Evolutionary conservation across 148 eudicot species (phyloP).

Genomic region (Talinum fruticosum): DNA sequence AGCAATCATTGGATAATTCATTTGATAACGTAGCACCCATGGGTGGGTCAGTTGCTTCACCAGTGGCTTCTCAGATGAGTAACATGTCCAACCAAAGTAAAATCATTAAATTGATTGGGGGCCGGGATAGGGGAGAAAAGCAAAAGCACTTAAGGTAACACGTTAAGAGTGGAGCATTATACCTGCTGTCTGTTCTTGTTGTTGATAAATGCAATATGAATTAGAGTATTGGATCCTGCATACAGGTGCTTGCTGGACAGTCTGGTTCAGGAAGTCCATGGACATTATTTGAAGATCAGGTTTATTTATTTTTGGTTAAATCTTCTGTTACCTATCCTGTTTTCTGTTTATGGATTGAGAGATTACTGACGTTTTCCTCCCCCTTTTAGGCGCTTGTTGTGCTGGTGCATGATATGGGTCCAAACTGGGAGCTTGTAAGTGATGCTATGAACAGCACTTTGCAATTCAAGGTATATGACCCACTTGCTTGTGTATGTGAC

Average conservation of each 20-base stretch:
- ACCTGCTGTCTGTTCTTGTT: conserved; percentile 1
- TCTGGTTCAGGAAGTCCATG: conserved; percentile 73
- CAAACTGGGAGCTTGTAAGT: conserved; percentile 95
- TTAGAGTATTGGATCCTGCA: conserved; percentile 21
- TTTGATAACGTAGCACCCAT: conserved; percentile 53
- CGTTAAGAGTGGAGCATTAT: not conserved
- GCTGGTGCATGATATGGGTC: conserved; percentile 97
- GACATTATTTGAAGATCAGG: conserved; percentile 96
- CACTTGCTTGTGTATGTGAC: not conserved
- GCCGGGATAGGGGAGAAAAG: conserved; percentile 72
- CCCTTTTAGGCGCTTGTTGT: conserved; percentile 83
- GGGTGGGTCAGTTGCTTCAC: conserved; percentile 70
- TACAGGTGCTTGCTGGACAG: conserved; percentile 63
- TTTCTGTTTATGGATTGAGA: conserved; percentile 8
- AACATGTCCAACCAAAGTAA: conserved; percentile 78
- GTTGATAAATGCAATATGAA: conserved; percentile 12
- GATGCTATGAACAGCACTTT: conserved; percentile 84
- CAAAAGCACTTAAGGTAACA: conserved; percentile 66
- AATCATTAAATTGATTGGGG: conserved; percentile 70
- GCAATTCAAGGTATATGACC: conserved; percentile 65
- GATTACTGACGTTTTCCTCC: conserved; percentile 7
- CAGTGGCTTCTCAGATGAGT: conserved; percentile 85
- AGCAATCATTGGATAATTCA: conserved; percentile 61
- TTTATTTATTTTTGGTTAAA: conserved; percentile 19
- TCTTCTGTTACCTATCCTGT: not conserved